Evolutionary conservation across 495 filamentous ascomycete genomes (phyloP), one percentile per base, ranked within the genome.

Genomic region (Stereocaulon alpinum): DNA sequence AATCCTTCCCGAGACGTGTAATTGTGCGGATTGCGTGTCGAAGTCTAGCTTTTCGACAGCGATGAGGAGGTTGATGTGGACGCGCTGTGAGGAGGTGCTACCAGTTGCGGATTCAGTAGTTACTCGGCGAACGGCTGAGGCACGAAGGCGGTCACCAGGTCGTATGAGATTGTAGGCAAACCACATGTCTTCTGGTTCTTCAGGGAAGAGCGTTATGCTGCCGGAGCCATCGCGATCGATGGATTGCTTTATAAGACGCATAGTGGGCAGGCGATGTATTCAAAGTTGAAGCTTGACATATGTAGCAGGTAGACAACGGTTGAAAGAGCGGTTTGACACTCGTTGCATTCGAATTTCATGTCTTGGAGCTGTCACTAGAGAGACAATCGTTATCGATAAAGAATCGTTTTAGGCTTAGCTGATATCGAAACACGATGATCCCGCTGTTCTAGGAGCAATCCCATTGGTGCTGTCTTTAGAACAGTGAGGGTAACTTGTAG

Each of bases 171-270:
- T 98, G 78, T 96, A 91, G 69, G 87, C 86, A 67, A 96, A 91
- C 93, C 93, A 98, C 91, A 98, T 96, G 71, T 98, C 93, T 74
- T 97, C 93, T 34, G 91, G 89, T 66, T 96, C 93, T 68, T 89
- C 84, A 3, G 93, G 91, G 51, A 88, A 80, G 51, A 98, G 77
- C 30, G 86, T 89, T 63, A 95, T 82, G 57, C 75, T 82, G 12
- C 87, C 89, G 4, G 86, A 85, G 77, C 87, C 88, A 74, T 88
- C 75, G 37, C 81, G 81, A 63, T 88, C 83, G 59, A 94, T 84
- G 55, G 85, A 79, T 54, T 84, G 82, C 67, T 86, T 88, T 61
- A 88, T 76, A 32, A 88, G 79, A 32, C 83, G 79, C 86, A 90
- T 90, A 6, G 17, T 45, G 24, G 6, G 29, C 17, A 3, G 30